Base-by-base conservation (phyloP, 2,329 filamentous ascomycete genomes). In the Talaromyces amestolkiae region DNA sequence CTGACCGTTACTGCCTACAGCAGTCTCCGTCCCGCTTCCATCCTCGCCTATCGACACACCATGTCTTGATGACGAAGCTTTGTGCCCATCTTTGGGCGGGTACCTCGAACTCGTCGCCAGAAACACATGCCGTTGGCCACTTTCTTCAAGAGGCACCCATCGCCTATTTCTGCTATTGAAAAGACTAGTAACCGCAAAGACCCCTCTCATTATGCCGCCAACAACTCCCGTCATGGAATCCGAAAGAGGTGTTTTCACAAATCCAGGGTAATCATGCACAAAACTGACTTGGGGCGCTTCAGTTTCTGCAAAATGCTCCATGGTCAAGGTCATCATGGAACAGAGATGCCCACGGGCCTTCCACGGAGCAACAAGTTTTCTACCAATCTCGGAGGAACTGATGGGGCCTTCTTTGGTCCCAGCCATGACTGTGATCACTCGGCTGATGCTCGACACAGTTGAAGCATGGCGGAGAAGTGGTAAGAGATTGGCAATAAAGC, bases 261-360 rank as follows among this genome's bases (percentile, higher is more conserved):
- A 39, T 15, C 37, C 37, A 13, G 63, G 63, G 35, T 39, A 64
- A 27, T 33, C 43, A 39, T 64, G 63, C n/a, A 64, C 24, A 24
- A 64, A 64, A 33, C 63, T 64, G 35, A 64, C 47, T 2, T 11
- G 15, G 7, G 63, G 63, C 33, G 59, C 33, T 17, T 39, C 13
- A 11, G 33, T 22, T 17, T 39, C 37, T 3, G 63, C 63, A 5
- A 59, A 35, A 31, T 37, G 41, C 3, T 64, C 63, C 15, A 64
- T 37, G 19, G 43, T 39, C 4, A 64, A 27, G 4, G 63, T 51
- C 19, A 33, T 45, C 63, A 64, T 64, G 37, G 63, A 60, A n/a
- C 39, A 33, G 5, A 43, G 35, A 9, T 64, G 54, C 1, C 15
- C 24, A 17, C 39, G 19, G 15, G 37, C 51, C 13, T 63, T 63